Evolutionary conservation across 2,329 filamentous ascomycete species (phyloP).

Genomic region (Seiridium cupressi): DNA sequence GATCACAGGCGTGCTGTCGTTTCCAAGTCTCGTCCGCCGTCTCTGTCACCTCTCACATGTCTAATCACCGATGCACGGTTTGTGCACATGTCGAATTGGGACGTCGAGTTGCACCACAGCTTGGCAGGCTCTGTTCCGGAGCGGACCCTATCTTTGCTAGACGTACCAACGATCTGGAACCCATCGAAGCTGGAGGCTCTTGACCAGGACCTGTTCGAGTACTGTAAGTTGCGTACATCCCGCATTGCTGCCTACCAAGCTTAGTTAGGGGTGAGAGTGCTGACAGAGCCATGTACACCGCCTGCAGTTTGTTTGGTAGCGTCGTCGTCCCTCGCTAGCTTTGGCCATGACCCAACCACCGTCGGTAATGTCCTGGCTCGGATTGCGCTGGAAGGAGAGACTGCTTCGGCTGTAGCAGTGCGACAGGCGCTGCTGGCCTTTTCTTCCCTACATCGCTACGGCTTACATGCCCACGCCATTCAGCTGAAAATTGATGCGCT

Average conservation of each 20-base stretch:
- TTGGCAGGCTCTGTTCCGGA: conserved; percentile 9
- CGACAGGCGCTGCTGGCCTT: conserved; percentile 18
- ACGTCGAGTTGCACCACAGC: conserved; percentile 17
- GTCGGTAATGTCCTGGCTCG: conserved; percentile 19
- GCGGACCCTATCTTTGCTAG: conserved; percentile 4
- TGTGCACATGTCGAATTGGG: conserved; percentile 14
- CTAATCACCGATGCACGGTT: conserved; percentile 11
- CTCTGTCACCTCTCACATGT: neutral
- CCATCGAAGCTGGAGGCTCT: conserved; percentile 9
- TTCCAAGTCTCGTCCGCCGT: conserved; percentile 5
- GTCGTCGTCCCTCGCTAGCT: conserved; percentile 17
- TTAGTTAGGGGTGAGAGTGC: neutral
- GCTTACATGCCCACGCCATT: conserved; percentile 14
- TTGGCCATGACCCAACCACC: conserved; percentile 15
- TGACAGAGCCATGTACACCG: neutral
- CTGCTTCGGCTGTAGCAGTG: conserved; percentile 14
- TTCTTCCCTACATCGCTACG: conserved; percentile 17
- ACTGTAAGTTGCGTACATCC: conserved; percentile 10
- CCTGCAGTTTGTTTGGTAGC: conserved; percentile 15
- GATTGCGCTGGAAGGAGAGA: conserved; percentile 12
- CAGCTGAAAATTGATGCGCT: conserved; percentile 20
- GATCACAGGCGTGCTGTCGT: conserved; percentile 18
- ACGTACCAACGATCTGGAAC: conserved; percentile 15
- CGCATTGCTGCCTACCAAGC: conserved; percentile 2
- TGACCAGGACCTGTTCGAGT: conserved; percentile 13